phyloP scores from a whole-genome alignment of 179 eudicot species.

The Pouteria campechiana region DNA sequence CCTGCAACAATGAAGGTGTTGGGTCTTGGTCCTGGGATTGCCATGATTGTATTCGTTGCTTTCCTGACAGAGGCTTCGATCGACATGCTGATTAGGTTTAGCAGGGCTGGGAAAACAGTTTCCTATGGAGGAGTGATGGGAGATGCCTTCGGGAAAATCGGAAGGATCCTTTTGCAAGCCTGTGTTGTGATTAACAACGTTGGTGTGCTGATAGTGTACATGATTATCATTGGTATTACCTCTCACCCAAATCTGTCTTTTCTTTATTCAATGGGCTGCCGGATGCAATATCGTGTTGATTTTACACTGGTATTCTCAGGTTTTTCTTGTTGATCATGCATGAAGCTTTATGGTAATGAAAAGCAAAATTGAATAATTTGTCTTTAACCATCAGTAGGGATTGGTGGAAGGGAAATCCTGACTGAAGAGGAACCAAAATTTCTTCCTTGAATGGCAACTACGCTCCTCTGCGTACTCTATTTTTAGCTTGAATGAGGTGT shows the following conservation, averaged over 20 bases:
- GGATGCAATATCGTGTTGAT: no score
- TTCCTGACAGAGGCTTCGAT: constrained; percentile 53
- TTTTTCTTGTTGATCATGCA: no score
- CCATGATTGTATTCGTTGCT: constrained; percentile 35
- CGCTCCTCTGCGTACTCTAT: no score
- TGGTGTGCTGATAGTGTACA: constrained; percentile 64
- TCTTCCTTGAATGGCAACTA: no score
- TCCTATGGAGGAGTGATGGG: constrained; percentile 54
- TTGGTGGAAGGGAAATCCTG: no score
- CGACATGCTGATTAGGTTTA: constrained; percentile 53
- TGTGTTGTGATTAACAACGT: constrained; percentile 52
- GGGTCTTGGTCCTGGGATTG: constrained; percentile 51
- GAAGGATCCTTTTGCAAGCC: constrained; percentile 31
- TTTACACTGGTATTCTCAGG: no score
- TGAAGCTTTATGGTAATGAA: no score
- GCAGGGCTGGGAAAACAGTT: constrained; percentile 30
- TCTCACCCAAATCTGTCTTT: background rate
- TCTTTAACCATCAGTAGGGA: no score
- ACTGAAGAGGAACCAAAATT: no score
- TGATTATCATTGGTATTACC: constrained; percentile 76
- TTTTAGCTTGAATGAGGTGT: no score
- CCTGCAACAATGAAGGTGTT: constrained; percentile 73
- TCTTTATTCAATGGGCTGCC: no score
- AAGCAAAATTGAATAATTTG: no score
- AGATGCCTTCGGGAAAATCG: constrained; percentile 53